These are phyloP conservation scores for Alternaria rosae DNA, from an alignment of 2,329 filamentous ascomycete species.

Conservation along the genomic window DNA sequence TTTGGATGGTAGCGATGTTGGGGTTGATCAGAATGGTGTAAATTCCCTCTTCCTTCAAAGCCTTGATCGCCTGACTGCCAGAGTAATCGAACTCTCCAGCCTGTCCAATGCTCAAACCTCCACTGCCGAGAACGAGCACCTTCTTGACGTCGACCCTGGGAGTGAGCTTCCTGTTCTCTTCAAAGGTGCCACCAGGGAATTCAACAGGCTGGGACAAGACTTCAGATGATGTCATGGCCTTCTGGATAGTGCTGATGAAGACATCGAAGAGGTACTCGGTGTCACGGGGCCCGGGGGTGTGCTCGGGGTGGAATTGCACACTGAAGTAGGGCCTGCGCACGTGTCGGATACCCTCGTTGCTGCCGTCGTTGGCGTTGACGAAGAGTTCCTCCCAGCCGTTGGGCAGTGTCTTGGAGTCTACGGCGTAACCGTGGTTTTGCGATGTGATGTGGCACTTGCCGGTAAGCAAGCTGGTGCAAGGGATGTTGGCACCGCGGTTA, in stretches of 20 bases:
- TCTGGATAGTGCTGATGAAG: conserved; percentile 84
- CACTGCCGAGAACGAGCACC: conserved; percentile 90
- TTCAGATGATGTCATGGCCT: conserved; percentile 71
- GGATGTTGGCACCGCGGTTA: conserved; percentile 98
- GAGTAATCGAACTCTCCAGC: conserved; percentile 99
- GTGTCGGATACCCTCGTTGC: conserved; percentile 97
- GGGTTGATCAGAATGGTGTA: conserved; percentile 99
- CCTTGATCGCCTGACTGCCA: conserved; percentile 97
- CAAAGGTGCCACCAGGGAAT: conserved; percentile 84
- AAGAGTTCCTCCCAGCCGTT: conserved; percentile 91
- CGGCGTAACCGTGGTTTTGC: conserved; percentile 96
- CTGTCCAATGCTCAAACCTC: conserved; percentile 95
- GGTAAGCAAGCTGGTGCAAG: conserved; percentile 93
- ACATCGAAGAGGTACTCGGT: conserved; percentile 98
- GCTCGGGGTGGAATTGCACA: conserved; percentile 99
- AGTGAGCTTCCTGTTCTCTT: conserved; percentile 78
- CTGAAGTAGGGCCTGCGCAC: conserved; percentile 89
- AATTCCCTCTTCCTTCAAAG: conserved; percentile 95
- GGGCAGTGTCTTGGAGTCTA: conserved; percentile 79
- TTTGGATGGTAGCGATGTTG: conserved; percentile 98
- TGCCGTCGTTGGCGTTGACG: conserved; percentile 97
- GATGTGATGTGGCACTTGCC: conserved; percentile 99
- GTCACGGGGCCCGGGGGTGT: conserved; percentile 91
- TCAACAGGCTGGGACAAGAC: conserved; percentile 75
- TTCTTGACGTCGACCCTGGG: conserved; percentile 90